Evolutionary conservation across 768 basidiomycete species (phyloP).

Genomic region (Lentinula boryana): DNA sequence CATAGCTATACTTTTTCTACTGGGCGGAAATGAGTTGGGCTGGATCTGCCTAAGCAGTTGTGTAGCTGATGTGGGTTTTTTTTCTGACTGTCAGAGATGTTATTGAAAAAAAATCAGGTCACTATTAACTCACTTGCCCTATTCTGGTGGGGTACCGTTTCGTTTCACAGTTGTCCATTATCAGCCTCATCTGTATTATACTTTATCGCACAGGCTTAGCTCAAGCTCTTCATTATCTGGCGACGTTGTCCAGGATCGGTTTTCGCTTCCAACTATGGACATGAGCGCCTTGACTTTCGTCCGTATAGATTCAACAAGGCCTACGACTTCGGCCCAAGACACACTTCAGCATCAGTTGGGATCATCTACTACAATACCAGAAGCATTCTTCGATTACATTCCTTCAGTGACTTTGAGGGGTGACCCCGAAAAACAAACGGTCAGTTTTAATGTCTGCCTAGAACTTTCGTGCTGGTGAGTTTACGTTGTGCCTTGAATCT

Average conservation of each 20-base stretch:
- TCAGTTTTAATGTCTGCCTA: neutral
- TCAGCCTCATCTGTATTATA: neutral
- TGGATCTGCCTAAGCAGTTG: conserved; percentile 5
- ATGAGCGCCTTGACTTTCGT: conserved; percentile 5
- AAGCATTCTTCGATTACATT: conserved; percentile 5
- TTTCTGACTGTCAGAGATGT: neutral
- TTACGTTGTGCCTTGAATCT: neutral
- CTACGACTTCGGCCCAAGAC: neutral
- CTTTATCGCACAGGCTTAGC: neutral
- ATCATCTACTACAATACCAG: neutral
- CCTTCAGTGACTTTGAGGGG: neutral
- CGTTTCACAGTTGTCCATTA: no score
- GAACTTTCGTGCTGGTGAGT: no score
- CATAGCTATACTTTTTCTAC: neutral
- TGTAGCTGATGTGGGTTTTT: neutral
- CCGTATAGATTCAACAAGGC: neutral
- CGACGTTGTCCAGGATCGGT: neutral
- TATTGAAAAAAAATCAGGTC: neutral
- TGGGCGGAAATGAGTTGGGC: conserved; percentile 3
- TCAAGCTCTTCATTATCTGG: neutral
- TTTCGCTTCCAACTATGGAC: conserved; percentile 5
- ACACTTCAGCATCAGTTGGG: neutral
- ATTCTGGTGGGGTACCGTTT: neutral
- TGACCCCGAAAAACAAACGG: neutral
- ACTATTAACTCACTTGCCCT: conserved; percentile 2